Evolutionary conservation across 1,139 yeast genomes (phyloP), one percentile per base, ranked within the genome.

Genomic region (Protomyces lactucae-debilis): DNA sequence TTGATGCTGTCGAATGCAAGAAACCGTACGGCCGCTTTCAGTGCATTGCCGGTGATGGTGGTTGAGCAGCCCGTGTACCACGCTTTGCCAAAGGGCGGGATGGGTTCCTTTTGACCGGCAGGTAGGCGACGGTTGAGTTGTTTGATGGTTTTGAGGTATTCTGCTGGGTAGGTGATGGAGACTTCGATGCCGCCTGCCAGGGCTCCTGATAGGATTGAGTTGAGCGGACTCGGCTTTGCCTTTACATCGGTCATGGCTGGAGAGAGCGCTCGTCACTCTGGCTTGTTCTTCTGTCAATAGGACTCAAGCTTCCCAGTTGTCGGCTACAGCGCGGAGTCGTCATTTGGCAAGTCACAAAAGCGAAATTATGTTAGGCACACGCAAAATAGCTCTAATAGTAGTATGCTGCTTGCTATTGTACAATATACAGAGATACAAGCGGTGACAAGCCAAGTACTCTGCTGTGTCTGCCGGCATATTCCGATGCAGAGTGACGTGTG

Each of bases 1-100:
- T 91, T 92, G 75, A 93, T 88, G 35, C 86, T 82, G 74, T 93
- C 99, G 72, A 90, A 93, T 8, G 98, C 98, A 16, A 93, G 80
- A 75, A 93, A 93, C 69, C 99, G 81, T 2, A 92, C 93, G 21
- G 95, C 89, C 0, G 99, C 98, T 75, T 93, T 93, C 66, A 89
- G 93, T 0, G 98, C 92, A 74, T 93, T 93, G 37, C 99, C 99
- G 36, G 92, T 87, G 48, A 92, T 95, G 72, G 91, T 90, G 0
- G 98, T 97, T 0, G 97, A 96, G 79, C 98, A 92, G n/a, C 99
- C 99, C 2, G 92, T 92, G 73, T 93, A 93, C 96, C 3, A 83
- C 80, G 71, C 80, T 84, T 16, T 88, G 90, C 79, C 10, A 95
- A 86, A 43, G 5, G 65, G 67, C 46, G 63, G 61, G 4, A 64